Evolutionary conservation across 2,329 filamentous ascomycete genomes (phyloP).

Genomic region (Lachnellula hyalina): DNA sequence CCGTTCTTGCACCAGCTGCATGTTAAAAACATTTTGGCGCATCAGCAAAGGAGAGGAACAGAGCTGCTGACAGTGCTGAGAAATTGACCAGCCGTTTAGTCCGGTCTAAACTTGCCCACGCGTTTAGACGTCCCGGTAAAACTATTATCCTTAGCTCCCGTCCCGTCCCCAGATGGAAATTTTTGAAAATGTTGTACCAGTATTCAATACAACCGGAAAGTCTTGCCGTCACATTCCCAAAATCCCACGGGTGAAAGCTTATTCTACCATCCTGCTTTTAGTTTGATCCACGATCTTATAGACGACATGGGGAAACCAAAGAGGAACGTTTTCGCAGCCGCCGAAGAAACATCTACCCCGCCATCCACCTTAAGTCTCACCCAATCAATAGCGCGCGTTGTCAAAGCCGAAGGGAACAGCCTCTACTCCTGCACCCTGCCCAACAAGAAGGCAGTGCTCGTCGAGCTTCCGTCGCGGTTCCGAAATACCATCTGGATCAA

Average conservation of each 20-base stretch:
- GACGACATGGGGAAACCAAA: constrained; percentile 66
- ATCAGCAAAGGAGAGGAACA: neutral
- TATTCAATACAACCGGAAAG: neutral
- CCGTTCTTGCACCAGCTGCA: too few species aligned
- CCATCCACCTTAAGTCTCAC: constrained; percentile 52
- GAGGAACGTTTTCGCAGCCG: constrained; percentile 71
- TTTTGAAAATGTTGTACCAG: neutral
- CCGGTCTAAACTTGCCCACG: neutral
- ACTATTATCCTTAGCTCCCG: neutral
- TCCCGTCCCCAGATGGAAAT: neutral
- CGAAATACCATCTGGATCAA: constrained; percentile 93
- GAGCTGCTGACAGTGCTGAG: neutral
- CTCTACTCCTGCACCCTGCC: constrained; percentile 76
- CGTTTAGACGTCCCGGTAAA: neutral
- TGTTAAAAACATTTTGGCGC: too few species aligned
- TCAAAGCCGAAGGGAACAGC: constrained; percentile 83
- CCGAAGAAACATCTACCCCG: constrained; percentile 62
- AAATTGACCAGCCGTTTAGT: neutral
- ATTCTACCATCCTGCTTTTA: too few species aligned
- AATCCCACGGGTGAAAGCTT: neutral
- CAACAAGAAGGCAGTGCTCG: constrained; percentile 58
- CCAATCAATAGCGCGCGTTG: constrained; percentile 69
- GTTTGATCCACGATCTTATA: neutral
- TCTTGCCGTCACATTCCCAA: neutral
- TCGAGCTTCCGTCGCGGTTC: constrained; percentile 80